Conservation (phyloP, 225 moss, liverwort and hornwort genomes). For the Neckera pumila region DNA sequence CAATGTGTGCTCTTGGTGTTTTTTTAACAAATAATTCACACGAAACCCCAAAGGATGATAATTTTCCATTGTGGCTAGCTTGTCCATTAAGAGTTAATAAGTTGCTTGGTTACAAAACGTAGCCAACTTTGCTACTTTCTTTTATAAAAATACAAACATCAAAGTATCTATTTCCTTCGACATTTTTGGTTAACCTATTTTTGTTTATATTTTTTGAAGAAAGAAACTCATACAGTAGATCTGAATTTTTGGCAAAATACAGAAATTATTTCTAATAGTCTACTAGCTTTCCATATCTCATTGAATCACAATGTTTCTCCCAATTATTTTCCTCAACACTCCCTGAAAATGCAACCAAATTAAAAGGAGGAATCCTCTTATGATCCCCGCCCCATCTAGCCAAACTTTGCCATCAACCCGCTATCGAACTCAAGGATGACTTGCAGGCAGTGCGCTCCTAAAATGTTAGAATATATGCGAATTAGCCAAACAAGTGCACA, state of each 20-base stretch:
- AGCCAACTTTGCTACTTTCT: background rate
- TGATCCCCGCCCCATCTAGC: background rate
- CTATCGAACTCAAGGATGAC: background rate
- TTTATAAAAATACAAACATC: background rate
- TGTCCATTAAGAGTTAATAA: too few species aligned
- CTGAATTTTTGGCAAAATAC: background rate
- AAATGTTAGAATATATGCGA: background rate
- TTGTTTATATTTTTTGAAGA: background rate
- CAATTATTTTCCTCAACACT: background rate
- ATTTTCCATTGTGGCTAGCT: too few species aligned
- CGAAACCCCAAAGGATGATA: too few species aligned
- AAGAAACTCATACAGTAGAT: too few species aligned
- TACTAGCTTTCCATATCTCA: background rate
- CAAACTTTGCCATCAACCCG: background rate
- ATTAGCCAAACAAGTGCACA: background rate
- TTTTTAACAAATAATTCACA: too few species aligned
- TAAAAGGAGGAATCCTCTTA: background rate
- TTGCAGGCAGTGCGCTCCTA: background rate
- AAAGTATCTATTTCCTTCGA: background rate
- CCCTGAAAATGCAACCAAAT: background rate
- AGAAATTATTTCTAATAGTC: background rate
- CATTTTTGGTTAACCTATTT: fast-evolving
- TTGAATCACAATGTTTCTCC: background rate
- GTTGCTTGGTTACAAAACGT: background rate
- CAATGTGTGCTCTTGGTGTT: too few species aligned